phyloP scores from a whole-genome alignment of 2,329 filamentous ascomycete species.

The Ascomycota sp. region DNA sequence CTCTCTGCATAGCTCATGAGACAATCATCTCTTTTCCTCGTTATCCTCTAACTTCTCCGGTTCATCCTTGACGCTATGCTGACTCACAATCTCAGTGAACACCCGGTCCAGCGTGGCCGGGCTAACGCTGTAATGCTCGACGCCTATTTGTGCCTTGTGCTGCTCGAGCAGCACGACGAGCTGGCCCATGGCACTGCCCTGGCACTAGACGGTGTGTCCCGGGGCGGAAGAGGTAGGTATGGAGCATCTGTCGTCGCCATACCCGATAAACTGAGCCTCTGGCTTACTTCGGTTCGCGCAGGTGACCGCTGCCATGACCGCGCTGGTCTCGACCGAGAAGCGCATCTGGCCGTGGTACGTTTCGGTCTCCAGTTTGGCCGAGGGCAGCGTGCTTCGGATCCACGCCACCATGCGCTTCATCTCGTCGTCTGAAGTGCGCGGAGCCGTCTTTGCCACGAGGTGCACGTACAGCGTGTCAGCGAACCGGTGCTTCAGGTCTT shows the following conservation, averaged over 20 bases:
- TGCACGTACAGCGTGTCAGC: conserved; percentile 69
- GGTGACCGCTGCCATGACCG: conserved; percentile 9
- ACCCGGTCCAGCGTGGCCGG: conserved; percentile 82
- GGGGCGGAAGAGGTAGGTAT: conserved; percentile 1
- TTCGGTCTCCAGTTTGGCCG: conserved; percentile 48
- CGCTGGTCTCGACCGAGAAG: conserved; percentile 49
- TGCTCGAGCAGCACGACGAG: conserved; percentile 57
- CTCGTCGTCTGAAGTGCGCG: conserved; percentile 47
- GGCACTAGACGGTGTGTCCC: conserved; percentile 9
- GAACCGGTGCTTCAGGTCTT: conserved; percentile 51
- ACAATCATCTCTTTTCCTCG: background rate
- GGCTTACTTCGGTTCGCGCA: background rate
- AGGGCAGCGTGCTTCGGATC: conserved; percentile 39
- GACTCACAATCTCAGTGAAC: conserved; percentile 66
- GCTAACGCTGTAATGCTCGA: conserved; percentile 73
- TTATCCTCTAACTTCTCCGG: conserved; percentile 17
- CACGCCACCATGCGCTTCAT: conserved; percentile 47
- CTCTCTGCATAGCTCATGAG: too few relatives aligned
- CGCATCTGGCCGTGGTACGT: conserved; percentile 72
- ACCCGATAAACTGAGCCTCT: background rate
- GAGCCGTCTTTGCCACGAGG: conserved; percentile 54
- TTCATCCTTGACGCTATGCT: conserved; percentile 63
- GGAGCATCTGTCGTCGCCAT: background rate
- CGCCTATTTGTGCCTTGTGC: conserved; percentile 43
- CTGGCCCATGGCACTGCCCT: conserved; percentile 36